These are phyloP conservation scores for Pseudotsuga menziesii DNA, from an alignment of 75 land plant species.

Conservation along the genomic window DNA sequence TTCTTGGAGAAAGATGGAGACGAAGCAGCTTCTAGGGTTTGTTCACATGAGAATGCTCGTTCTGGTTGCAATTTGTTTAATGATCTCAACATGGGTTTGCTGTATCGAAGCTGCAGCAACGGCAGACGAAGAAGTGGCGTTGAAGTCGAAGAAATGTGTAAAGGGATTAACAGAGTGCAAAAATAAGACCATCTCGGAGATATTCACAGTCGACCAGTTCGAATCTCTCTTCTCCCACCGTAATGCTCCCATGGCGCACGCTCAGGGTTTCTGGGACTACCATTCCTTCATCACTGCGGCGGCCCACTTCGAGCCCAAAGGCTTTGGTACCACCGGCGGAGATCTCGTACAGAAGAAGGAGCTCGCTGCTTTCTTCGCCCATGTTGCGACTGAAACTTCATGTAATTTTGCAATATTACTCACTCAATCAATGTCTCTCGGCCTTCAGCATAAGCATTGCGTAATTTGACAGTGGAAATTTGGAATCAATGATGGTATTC, in stretches of 20 bases:
- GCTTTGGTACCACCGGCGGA: constrained; percentile 32
- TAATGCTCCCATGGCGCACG: constrained; percentile 22
- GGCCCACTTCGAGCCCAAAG: constrained; percentile 15
- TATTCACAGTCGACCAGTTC: constrained; percentile 27
- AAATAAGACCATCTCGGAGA: constrained; percentile 21
- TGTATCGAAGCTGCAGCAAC: background rate
- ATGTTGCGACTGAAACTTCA: constrained; percentile 39
- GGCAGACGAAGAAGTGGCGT: constrained; percentile 13
- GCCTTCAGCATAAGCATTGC: background rate
- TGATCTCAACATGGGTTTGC: no score
- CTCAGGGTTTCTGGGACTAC: constrained; percentile 32
- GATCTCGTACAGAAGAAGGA: constrained; percentile 25
- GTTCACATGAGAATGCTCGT: no score
- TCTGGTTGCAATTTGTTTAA: no score
- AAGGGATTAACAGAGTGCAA: constrained; percentile 39
- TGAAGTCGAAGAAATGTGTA: constrained; percentile 3
- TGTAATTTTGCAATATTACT: constrained; percentile 4
- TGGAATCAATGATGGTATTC: background rate
- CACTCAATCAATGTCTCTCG: background rate
- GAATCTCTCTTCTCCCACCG: constrained; percentile 26
- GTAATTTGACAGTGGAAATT: background rate
- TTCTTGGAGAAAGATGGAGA: no score
- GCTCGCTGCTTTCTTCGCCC: constrained; percentile 47
- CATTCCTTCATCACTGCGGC: constrained; percentile 31
- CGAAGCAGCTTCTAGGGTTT: no score